Percentiles rank a stretch among this genome's conserved stretches.
Conservation (phyloP, 495 filamentous ascomycete species). For the Tuber calosporum region DNA sequence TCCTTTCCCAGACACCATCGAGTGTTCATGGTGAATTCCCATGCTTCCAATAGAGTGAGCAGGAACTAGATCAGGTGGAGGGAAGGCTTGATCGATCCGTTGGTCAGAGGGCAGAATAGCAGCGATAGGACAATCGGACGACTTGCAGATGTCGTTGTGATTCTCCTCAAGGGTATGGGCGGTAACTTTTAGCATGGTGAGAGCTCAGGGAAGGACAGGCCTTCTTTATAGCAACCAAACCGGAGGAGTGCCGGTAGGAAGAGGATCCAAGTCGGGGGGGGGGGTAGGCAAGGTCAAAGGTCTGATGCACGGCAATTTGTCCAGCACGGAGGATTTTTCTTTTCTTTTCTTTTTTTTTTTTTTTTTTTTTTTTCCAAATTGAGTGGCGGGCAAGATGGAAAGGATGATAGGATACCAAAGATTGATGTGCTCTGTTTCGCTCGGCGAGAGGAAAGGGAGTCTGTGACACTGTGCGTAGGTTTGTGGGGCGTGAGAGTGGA, state of each 20-base stretch:
- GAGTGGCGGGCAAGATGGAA: neutral
- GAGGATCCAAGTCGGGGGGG: neutral
- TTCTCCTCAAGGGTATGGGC: conserved; percentile 23
- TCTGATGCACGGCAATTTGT: neutral
- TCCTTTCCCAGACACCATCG: conserved; percentile 24
- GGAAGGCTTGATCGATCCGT: conserved; percentile 15
- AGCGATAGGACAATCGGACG: conserved; percentile 6
- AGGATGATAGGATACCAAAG: neutral
- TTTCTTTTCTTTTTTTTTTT: too few relatives aligned
- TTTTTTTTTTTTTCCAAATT: neutral
- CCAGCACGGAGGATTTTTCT: neutral
- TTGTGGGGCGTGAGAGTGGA: neutral
- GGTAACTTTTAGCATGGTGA: conserved; percentile 20
- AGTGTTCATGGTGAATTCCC: conserved; percentile 15
- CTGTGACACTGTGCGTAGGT: conserved; percentile 1
- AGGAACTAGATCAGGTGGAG: neutral
- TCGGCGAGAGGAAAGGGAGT: neutral
- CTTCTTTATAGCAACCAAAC: neutral
- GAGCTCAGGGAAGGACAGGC: neutral
- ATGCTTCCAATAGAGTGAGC: conserved; percentile 7
- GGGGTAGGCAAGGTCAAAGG: neutral
- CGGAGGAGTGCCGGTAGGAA: neutral
- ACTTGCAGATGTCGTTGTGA: conserved; percentile 14
- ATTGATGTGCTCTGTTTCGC: neutral
- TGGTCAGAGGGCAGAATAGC: conserved; percentile 7